These are phyloP conservation scores for Cordia subcordata DNA, from an alignment of 257 asterid species.

Conservation along the genomic window DNA sequence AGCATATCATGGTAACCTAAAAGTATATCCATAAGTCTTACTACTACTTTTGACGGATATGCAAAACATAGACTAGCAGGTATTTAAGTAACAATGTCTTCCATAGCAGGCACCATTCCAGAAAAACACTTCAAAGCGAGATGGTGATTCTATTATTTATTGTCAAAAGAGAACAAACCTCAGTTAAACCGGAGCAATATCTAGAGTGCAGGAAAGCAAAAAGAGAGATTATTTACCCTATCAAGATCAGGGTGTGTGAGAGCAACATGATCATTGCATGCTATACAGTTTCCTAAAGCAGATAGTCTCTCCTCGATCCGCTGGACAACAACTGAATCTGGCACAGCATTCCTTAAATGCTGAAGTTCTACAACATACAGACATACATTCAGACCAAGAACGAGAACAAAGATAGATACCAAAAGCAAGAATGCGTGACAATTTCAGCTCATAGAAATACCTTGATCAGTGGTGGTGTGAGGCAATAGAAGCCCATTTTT, in stretches of 20 bases:
- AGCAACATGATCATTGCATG: slow-evolving; percentile 93
- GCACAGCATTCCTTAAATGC: slow-evolving; percentile 82
- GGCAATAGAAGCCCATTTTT: slow-evolving; percentile 94
- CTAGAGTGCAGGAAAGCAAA: background rate
- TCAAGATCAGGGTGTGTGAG: slow-evolving; percentile 89
- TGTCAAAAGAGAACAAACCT: background rate
- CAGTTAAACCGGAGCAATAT: background rate
- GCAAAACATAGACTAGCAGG: no score
- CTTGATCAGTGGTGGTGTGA: slow-evolving; percentile 95
- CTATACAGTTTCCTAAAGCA: slow-evolving; percentile 88
- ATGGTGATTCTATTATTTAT: no score
- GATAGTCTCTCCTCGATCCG: slow-evolving; percentile 86
- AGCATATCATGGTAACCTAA: no score
- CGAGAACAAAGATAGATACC: background rate
- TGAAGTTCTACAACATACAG: slow-evolving; percentile 54
- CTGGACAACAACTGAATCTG: slow-evolving; percentile 86
- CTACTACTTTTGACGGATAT: no score
- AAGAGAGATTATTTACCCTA: slow-evolving; percentile 36
- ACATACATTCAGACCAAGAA: slow-evolving; percentile 1
- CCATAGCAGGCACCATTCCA: no score
- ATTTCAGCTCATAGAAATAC: slow-evolving; percentile 27
- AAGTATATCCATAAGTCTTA: no score
- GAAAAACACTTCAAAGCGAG: no score
- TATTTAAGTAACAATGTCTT: no score
- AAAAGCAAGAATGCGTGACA: background rate